These are phyloP conservation scores for Ricinus communis DNA, from an alignment of 345 rosid species.

Conservation along the genomic window DNA sequence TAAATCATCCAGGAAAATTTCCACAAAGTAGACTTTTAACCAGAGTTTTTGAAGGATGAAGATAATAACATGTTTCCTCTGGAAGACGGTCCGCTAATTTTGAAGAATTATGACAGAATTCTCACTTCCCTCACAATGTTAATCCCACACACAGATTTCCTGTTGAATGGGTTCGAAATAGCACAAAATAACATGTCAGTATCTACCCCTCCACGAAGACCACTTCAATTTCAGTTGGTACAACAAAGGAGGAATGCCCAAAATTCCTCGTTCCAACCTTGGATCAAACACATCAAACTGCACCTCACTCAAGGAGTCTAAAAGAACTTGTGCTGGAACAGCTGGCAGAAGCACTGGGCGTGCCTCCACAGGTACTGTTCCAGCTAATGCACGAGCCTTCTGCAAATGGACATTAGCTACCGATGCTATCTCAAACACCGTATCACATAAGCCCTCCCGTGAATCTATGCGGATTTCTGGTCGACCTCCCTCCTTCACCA, in stretches of 20 bases:
- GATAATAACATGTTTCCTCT: background rate
- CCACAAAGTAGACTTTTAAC: background rate
- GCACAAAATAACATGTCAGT: constrained; percentile 25
- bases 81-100: background rate
- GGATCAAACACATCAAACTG: constrained; percentile 88
- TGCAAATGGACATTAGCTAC: constrained; percentile 73
- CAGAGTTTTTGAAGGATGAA: background rate
- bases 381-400: constrained; percentile 78
- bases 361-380: constrained; percentile 66
- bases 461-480: constrained; percentile 59
- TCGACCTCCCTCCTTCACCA: constrained; percentile 61
- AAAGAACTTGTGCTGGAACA: constrained; percentile 72
- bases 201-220: constrained; percentile 67
- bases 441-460: constrained; percentile 60
- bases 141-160: background rate
- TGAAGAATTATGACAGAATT: background rate
- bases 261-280: constrained; percentile 61
- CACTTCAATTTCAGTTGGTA: constrained; percentile 83
- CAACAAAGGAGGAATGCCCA: constrained; percentile 77
- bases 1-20: background rate
- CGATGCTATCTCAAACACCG: constrained; percentile 83
- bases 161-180: background rate
- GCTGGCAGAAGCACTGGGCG: constrained; percentile 72
- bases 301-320: constrained; percentile 57
- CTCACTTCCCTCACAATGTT: background rate